Percentiles rank a stretch among this genome's conserved stretches.
Evolutionary conservation across 164 flowering plant species (phyloP).

Genomic region (Houttuynia cordata): DNA sequence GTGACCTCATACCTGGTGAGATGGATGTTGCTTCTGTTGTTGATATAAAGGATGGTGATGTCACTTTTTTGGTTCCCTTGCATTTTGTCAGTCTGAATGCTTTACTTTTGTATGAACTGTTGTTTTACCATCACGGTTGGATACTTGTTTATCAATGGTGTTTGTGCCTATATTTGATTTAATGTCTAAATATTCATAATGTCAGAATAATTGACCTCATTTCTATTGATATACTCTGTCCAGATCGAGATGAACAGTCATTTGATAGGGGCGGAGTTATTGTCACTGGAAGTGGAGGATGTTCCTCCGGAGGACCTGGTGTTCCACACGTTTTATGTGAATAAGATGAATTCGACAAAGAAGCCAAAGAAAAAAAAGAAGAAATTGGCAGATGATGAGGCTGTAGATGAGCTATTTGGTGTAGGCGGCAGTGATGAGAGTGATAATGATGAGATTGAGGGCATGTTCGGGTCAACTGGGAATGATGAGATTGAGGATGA

Average conservation of each 20-base stretch:
- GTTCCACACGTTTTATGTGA: constrained; percentile 82
- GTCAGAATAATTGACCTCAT: neutral
- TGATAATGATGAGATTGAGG: constrained; percentile 80
- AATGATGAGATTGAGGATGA: constrained; percentile 35
- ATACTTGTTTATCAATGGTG: too few relatives aligned
- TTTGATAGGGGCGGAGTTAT: constrained; percentile 70
- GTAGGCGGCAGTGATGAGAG: constrained; percentile 60
- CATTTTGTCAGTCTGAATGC: too few relatives aligned
- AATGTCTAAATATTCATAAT: too few relatives aligned
- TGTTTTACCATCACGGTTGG: too few relatives aligned
- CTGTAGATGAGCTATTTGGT: constrained; percentile 43
- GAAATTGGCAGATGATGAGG: constrained; percentile 52
- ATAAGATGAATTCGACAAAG: constrained; percentile 59
- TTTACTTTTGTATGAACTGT: too few relatives aligned
- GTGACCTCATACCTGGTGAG: too few relatives aligned
- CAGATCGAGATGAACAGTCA: constrained; percentile 72
- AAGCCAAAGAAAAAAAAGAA: constrained; percentile 79
- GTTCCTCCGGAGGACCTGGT: constrained; percentile 93
- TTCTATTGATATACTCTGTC: neutral
- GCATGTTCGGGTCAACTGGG: constrained; percentile 38
- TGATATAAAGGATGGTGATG: too few relatives aligned
- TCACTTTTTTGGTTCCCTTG: too few relatives aligned
- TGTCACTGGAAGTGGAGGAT: constrained; percentile 71
- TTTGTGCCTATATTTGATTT: too few relatives aligned
- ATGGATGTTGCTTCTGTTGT: too few relatives aligned